These are phyloP conservation scores for Fusarium sarcochroum DNA, from an alignment of 2,329 filamentous ascomycete genomes.

Conservation along the genomic window DNA sequence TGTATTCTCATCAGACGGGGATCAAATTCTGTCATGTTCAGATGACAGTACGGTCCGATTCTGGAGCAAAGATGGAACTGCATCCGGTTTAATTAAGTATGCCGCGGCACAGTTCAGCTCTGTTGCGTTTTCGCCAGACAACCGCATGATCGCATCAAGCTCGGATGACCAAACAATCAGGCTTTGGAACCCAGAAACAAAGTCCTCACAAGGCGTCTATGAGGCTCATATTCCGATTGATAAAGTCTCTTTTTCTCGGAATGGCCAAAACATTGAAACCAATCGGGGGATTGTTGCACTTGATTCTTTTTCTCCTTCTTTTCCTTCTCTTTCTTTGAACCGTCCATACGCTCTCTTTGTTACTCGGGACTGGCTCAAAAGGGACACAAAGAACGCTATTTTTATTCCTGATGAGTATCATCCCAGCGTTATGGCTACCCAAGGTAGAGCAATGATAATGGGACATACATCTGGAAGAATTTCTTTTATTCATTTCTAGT, in stretches of 20 bases:
- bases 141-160: not conserved
- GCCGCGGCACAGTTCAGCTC: not conserved
- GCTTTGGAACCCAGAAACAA: not conserved
- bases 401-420: not conserved
- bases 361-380: not conserved
- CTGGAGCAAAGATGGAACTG: not conserved
- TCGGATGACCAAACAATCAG: not conserved
- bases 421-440: not conserved
- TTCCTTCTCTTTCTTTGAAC: not conserved
- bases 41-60: not conserved
- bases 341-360: not conserved
- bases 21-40: not conserved
- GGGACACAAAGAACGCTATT: not conserved
- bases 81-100: not conserved
- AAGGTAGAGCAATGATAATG: not conserved
- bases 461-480: not conserved
- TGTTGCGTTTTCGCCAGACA: not conserved
- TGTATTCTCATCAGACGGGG: not conserved
- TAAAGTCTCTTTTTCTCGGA: not conserved
- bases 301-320: not conserved
- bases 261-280: not conserved
- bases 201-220: not conserved
- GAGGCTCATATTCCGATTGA: not conserved
- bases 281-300: not conserved
- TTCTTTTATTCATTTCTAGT: constrained; percentile 1